Base-by-base conservation (phyloP, 768 basidiomycete genomes). In the Mycena belliarum region DNA sequence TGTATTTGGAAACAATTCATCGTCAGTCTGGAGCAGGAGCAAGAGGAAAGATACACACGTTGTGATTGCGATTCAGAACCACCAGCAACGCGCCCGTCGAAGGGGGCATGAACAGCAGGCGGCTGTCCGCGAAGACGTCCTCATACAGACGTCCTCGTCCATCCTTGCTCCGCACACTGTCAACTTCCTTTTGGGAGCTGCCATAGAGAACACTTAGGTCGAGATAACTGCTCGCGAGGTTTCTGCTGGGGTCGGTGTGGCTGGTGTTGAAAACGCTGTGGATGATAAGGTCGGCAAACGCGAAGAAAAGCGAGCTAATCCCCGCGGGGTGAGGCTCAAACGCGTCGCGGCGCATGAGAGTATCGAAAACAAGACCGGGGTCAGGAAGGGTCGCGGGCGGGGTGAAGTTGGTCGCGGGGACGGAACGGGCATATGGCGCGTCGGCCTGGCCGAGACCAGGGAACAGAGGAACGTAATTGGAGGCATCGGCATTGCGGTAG, bases 181-280 rank as follows among this genome's bases (percentile, higher is more conserved):
- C 68, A 9, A 83, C 73, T 26, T 82, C 66, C 4, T 55, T 60
- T 28, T 81, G 72, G 26, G 75, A 83, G 68, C 67, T 82, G 0
- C 91, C 91, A 61, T 93, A 93, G 9, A 93, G 68, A 8, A 88
- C 79, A 64, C 85, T 86, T 40, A 93, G 68, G 66, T 93, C 91
- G 16, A 93, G 76, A 71, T 93, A 93, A 64, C 85, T 86, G 68
- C 84, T 86, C 0, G 84, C 72, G 41, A 82, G 72, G 65, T 93
- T 93, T 54, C 82, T 77, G 1, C 75, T 76, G 68, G 72, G 76
- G 66, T 86, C 77, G 4, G 20, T 43, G 32, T 66, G 72, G 57
- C 79, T 85, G 8, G 81, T 80, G 61, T 87, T 74, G 75, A 93
- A 93, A 61, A 87, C 78, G 52, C 75, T 78, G 70, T 93, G 90